Conservation (phyloP, 768 basidiomycete genomes). For the Daedaleopsis sinensis region DNA sequence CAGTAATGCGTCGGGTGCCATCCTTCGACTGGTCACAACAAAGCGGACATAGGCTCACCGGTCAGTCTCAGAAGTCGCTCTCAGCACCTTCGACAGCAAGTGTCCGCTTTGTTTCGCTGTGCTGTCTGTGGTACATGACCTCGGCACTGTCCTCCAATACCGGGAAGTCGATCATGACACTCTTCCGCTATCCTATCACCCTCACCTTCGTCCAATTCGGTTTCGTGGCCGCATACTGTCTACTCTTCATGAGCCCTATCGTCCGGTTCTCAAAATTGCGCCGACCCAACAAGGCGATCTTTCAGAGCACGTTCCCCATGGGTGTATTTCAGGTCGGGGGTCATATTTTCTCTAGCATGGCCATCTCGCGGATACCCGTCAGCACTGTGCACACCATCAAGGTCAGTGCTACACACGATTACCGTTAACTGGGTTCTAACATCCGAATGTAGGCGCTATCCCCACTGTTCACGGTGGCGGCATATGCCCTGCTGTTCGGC, state of each 20-base stretch:
- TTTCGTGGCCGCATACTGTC: slow-evolving; percentile 87
- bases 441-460: slow-evolving; percentile 75
- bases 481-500: slow-evolving; percentile 91
- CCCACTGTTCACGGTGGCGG: slow-evolving; percentile 94
- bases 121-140: slow-evolving; percentile 89
- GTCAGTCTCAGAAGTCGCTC: neutral
- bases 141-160: slow-evolving; percentile 96
- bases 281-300: slow-evolving; percentile 68
- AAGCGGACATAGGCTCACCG: slow-evolving; percentile 10
- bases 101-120: slow-evolving; percentile 73
- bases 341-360: slow-evolving; percentile 97
- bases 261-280: slow-evolving; percentile 71
- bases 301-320: slow-evolving; percentile 89
- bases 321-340: slow-evolving; percentile 97
- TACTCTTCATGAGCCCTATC: slow-evolving; percentile 78
- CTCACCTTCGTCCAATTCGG: slow-evolving; percentile 98
- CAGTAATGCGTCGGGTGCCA: slow-evolving; percentile 17
- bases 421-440: neutral
- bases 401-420: slow-evolving; percentile 56
- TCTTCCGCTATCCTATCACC: slow-evolving; percentile 94
- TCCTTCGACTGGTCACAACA: slow-evolving; percentile 15
- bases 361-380: slow-evolving; percentile 94
- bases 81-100: slow-evolving; percentile 35
- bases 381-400: slow-evolving; percentile 99
- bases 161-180: slow-evolving; percentile 91